phyloP scores from a whole-genome alignment of 2,329 filamentous ascomycete genomes.

The Aspergillus sojae region DNA sequence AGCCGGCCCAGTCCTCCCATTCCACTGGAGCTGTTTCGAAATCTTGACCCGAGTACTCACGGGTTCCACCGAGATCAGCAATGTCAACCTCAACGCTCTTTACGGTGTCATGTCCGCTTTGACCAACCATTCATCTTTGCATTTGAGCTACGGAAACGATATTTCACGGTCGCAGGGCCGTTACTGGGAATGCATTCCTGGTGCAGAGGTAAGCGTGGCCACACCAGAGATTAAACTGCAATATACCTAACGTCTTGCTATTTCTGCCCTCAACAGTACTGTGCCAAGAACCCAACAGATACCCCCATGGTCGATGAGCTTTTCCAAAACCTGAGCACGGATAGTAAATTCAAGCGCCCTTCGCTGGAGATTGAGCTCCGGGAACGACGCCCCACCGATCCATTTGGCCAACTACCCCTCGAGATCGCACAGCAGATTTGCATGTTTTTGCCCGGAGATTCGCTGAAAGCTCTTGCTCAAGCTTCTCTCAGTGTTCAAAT shows the following conservation, averaged over 20 bases:
- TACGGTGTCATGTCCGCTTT: slow-evolving; percentile 20
- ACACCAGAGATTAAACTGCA: neutral
- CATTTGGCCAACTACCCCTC: slow-evolving; percentile 20
- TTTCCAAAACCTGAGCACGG: slow-evolving; percentile 9
- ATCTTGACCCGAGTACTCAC: slow-evolving; percentile 22
- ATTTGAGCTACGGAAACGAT: slow-evolving; percentile 23
- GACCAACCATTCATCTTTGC: slow-evolving; percentile 19
- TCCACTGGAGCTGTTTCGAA: slow-evolving; percentile 26
- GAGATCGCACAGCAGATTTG: slow-evolving; percentile 24
- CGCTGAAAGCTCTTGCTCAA: slow-evolving; percentile 19
- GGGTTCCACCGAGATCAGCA: slow-evolving; percentile 14
- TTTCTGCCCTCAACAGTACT: slow-evolving; percentile 15
- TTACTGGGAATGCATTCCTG: slow-evolving; percentile 26
- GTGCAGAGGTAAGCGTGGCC: slow-evolving; percentile 19
- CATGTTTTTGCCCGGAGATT: slow-evolving; percentile 20
- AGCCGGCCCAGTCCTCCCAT: slow-evolving; percentile 24
- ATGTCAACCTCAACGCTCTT: slow-evolving; percentile 19
- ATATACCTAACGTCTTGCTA: neutral
- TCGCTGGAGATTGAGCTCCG: slow-evolving; percentile 9
- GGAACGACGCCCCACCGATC: slow-evolving; percentile 16
- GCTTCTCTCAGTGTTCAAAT: slow-evolving; percentile 22
- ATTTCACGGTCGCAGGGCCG: slow-evolving; percentile 23
- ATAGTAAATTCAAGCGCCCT: slow-evolving; percentile 10
- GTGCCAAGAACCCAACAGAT: slow-evolving; percentile 19
- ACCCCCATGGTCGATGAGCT: slow-evolving; percentile 13